phyloP scores from a whole-genome alignment of 192 early-diverging fungal genomes.

The Chytriomyces sp. region DNA sequence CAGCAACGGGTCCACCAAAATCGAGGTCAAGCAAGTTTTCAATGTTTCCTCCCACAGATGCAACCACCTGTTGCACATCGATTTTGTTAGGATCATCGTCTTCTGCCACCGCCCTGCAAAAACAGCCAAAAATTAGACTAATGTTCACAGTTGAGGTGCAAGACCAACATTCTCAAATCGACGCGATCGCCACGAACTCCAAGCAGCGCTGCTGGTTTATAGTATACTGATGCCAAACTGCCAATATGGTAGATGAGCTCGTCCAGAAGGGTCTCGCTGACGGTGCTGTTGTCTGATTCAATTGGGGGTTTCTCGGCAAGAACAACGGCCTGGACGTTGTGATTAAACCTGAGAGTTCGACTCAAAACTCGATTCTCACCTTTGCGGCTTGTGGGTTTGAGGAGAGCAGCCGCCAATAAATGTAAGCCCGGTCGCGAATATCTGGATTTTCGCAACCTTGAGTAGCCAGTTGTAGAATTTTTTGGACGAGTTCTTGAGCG shows the following conservation, averaged over 20 bases:
- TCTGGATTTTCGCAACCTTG: constrained; percentile 97
- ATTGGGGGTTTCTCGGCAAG: constrained; percentile 94
- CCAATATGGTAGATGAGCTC: constrained; percentile 88
- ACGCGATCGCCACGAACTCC: constrained; percentile 61
- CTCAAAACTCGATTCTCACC: constrained; percentile 38
- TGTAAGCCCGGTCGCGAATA: constrained; percentile 95
- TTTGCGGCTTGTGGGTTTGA: constrained; percentile 92
- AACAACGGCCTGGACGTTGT: constrained; percentile 71
- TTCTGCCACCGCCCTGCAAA: constrained; percentile 4
- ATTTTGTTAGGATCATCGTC: constrained; percentile 59
- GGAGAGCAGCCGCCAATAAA: constrained; percentile 96
- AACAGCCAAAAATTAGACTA: constrained; percentile 6
- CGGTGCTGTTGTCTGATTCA: constrained; percentile 80
- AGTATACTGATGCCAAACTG: constrained; percentile 87
- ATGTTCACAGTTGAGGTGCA: constrained; percentile 17
- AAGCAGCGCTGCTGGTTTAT: constrained; percentile 87
- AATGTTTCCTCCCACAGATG: constrained; percentile 54
- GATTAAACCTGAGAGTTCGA: constrained; percentile 1
- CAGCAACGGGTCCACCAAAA: constrained; percentile 61
- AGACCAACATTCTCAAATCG: constrained; percentile 36
- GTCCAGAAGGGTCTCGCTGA: constrained; percentile 82
- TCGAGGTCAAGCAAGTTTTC: constrained; percentile 76
- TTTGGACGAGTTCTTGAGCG: constrained; percentile 91
- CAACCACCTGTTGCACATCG: constrained; percentile 39
- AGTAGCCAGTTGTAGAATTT: constrained; percentile 92